A percentile compares a stretch with the other conserved stretches of the same genome.
phyloP scores from a whole-genome alignment of 768 basidiomycete species.

The Trametes villosa region DNA sequence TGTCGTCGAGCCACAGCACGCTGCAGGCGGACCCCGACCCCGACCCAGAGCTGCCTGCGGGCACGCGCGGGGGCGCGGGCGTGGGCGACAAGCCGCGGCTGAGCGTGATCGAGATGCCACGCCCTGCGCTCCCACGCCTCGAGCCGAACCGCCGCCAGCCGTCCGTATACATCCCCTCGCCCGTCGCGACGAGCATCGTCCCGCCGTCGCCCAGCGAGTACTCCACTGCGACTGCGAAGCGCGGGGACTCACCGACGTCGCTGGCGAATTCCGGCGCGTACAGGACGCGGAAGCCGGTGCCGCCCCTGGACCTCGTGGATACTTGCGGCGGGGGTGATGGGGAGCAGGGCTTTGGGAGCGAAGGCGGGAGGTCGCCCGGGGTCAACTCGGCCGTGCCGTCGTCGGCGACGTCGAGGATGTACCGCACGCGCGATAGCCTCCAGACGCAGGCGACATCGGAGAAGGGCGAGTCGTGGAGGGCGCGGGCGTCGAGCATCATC shows the following conservation, averaged over 20 bases:
- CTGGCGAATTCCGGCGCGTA: background rate
- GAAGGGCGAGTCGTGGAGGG: background rate
- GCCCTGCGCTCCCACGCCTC: background rate
- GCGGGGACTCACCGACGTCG: background rate
- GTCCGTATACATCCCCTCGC: background rate
- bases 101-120: background rate
- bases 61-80: background rate
- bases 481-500: conserved; percentile 11
- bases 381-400: background rate
- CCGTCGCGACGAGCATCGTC: background rate
- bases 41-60: background rate
- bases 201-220: background rate
- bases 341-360: background rate
- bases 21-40: no score
- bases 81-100: background rate
- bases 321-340: background rate
- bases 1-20: background rate
- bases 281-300: background rate
- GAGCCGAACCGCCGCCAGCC: background rate
- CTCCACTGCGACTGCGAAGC: background rate
- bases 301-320: background rate
- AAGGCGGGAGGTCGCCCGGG: background rate
- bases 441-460: background rate
- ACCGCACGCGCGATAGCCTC: conserved; percentile 4
- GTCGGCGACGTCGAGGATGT: conserved; percentile 8